These are phyloP conservation scores for Panaeolus cyanescens DNA, from an alignment of 768 basidiomycete species.

Conservation along the genomic window DNA sequence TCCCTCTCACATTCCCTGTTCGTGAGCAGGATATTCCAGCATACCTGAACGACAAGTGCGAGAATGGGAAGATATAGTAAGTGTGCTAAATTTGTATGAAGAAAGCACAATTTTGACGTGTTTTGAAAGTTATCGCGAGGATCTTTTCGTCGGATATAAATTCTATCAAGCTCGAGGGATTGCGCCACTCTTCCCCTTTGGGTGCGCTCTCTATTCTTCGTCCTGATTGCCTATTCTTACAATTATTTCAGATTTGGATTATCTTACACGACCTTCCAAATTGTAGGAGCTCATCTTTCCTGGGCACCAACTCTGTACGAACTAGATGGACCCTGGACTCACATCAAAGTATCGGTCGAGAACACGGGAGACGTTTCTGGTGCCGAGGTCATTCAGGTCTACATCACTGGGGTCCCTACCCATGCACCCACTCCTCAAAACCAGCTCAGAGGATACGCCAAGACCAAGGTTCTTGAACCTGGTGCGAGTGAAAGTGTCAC, in stretches of 20 bases:
- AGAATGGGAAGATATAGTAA: constrained; percentile 55
- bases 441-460: constrained; percentile 68
- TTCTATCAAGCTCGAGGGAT: constrained; percentile 58
- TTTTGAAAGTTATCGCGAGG: constrained; percentile 51
- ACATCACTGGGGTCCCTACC: constrained; percentile 53
- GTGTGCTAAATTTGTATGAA: constrained; percentile 6
- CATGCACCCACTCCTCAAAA: constrained; percentile 55
- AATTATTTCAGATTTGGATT: constrained; percentile 54
- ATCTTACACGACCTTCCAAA: constrained; percentile 72
- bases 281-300: constrained; percentile 47
- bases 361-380: constrained; percentile 58
- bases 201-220: constrained; percentile 36
- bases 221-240: constrained; percentile 1
- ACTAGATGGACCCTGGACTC: constrained; percentile 26
- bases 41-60: constrained; percentile 56
- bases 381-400: constrained; percentile 69
- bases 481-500: constrained; percentile 41
- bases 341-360: constrained; percentile 47
- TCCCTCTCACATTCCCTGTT: constrained; percentile 63
- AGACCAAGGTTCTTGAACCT: constrained; percentile 52
- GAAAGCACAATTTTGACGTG: not conserved
- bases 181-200: constrained; percentile 67
- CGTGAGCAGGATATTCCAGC: constrained; percentile 65
- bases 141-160: constrained; percentile 72
- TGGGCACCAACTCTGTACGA: constrained; percentile 17